Evolutionary conservation across 495 filamentous ascomycete species (phyloP).

Genomic region (Daldinia vernicosa): DNA sequence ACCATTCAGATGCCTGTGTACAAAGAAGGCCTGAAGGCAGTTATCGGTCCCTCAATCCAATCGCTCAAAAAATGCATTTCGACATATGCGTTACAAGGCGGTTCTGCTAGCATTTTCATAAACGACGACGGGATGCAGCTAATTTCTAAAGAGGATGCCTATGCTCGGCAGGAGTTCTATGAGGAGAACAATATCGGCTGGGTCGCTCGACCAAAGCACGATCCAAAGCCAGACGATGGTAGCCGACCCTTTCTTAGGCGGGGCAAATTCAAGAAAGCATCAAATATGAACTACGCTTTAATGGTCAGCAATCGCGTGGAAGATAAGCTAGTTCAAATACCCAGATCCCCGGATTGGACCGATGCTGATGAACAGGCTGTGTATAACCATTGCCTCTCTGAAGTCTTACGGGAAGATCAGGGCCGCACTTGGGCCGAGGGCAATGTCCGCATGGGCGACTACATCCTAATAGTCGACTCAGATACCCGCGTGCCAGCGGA

Average conservation of each 20-base stretch:
- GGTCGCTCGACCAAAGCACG: constrained; percentile 68
- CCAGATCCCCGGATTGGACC: constrained; percentile 57
- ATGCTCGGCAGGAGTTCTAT: constrained; percentile 69
- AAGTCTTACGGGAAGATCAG: constrained; percentile 65
- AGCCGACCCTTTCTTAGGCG: constrained; percentile 61
- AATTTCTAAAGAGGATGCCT: constrained; percentile 62
- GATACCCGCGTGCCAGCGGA: constrained; percentile 74
- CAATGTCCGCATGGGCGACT: constrained; percentile 75
- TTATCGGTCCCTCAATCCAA: constrained; percentile 69
- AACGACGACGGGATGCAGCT: constrained; percentile 77
- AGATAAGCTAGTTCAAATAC: constrained; percentile 59
- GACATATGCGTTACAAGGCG: constrained; percentile 74
- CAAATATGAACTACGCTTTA: constrained; percentile 77
- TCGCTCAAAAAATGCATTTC: constrained; percentile 72
- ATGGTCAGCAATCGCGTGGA: constrained; percentile 67
- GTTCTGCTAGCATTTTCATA: constrained; percentile 74
- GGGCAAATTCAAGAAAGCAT: constrained; percentile 79
- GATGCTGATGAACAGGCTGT: constrained; percentile 60
- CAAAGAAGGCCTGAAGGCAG: constrained; percentile 71
- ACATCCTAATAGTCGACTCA: constrained; percentile 73
- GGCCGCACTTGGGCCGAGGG: constrained; percentile 74
- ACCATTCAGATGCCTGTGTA: constrained; percentile 82
- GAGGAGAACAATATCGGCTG: constrained; percentile 70
- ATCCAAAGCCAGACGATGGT: constrained; percentile 55
- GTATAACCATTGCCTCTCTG: constrained; percentile 59